These are phyloP conservation scores for Pyronema domesticum DNA, from an alignment of 495 filamentous ascomycete species.

Conservation along the genomic window DNA sequence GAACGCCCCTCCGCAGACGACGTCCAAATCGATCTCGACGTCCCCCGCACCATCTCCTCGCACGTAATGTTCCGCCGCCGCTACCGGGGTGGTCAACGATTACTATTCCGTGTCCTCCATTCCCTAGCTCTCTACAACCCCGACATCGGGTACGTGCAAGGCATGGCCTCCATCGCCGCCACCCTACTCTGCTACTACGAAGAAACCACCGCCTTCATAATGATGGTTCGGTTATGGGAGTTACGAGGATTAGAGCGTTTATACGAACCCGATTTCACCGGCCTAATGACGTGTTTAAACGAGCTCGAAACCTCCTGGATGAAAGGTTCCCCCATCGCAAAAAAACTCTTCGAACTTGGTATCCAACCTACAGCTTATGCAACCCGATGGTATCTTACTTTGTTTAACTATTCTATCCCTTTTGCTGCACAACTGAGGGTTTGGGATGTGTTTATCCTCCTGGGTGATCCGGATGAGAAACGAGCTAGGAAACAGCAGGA, in stretches of 20 bases:
- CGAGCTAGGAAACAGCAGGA: too few species aligned
- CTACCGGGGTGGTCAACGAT: constrained; percentile 77
- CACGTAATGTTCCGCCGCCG: constrained; percentile 95
- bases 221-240: constrained; percentile 84
- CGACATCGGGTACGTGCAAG: constrained; percentile 88
- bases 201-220: constrained; percentile 83
- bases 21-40: constrained; percentile 92
- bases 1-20: constrained; percentile 67
- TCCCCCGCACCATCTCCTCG: constrained; percentile 82
- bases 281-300: constrained; percentile 69
- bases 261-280: constrained; percentile 68
- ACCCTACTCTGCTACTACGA: constrained; percentile 94
- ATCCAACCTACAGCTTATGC: constrained; percentile 86
- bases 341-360: constrained; percentile 52
- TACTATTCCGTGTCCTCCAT: constrained; percentile 86
- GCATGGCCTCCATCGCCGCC: constrained; percentile 87
- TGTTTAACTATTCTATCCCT: constrained; percentile 94
- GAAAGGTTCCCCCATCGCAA: constrained; percentile 50
- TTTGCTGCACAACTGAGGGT: constrained; percentile 94
- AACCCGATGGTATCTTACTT: constrained; percentile 89
- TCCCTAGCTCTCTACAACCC: constrained; percentile 81
- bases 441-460: constrained; percentile 97
- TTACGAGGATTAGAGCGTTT: constrained; percentile 69
- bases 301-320: constrained; percentile 86
- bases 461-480: constrained; percentile 42